phyloP scores from a whole-genome alignment of 2,329 filamentous ascomycete species.

The Fusarium algeriense region DNA sequence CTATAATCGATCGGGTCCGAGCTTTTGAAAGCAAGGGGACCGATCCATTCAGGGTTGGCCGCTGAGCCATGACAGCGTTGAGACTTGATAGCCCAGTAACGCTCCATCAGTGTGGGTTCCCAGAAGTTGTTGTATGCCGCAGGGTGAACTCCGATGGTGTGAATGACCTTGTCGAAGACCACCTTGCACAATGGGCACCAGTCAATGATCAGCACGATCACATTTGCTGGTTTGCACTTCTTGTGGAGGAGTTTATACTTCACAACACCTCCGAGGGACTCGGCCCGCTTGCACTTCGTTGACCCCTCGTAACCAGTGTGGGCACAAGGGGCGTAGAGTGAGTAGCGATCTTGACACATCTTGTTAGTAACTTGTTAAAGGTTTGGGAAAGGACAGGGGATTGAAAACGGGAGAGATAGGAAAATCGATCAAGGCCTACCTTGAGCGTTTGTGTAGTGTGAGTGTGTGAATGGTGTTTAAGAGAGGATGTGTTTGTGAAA shows the following conservation, averaged over 20 bases:
- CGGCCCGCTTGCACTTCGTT: neutral
- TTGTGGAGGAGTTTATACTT: neutral
- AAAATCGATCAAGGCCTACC: neutral
- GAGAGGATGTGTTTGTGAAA: neutral
- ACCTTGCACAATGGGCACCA: conserved; percentile 10
- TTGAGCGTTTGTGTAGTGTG: neutral
- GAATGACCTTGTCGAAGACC: neutral
- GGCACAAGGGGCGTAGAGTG: conserved; percentile 19
- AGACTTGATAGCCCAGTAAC: conserved; percentile 21
- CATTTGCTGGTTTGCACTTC: neutral
- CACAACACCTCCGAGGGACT: neutral
- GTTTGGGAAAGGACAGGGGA: too few species aligned
- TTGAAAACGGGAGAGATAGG: neutral
- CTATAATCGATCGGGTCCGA: neutral
- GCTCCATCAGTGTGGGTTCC: conserved; percentile 8
- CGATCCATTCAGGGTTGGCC: neutral
- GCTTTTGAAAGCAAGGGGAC: neutral
- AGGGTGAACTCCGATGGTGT: neutral
- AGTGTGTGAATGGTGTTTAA: neutral
- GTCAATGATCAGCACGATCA: conserved; percentile 1
- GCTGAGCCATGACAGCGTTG: neutral
- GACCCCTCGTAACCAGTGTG: neutral
- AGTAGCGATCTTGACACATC: conserved; percentile 7
- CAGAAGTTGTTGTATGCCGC: conserved; percentile 1
- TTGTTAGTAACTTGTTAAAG: neutral